Evolutionary conservation across 1,139 yeast genomes (phyloP), one percentile per base, ranked within the genome.

Genomic region (Spathaspora sp.): DNA sequence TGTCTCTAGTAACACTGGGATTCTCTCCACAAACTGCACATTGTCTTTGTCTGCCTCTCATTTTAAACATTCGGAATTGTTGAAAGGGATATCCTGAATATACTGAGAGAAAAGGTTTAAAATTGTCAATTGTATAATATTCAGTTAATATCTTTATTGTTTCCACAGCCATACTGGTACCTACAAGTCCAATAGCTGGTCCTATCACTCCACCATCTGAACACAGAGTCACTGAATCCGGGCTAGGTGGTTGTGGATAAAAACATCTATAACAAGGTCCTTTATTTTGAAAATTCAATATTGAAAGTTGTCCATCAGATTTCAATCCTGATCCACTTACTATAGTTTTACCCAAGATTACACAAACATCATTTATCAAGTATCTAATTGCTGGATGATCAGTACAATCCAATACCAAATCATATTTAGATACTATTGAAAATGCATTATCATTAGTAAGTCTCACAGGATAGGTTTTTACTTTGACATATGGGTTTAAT

Each of bases 221-320:
- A 58, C 99, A 95, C 0, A 96, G 80, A 0, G 91, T 79, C 0
- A 91, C 90, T 1, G 89, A 75, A 46, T 81, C 83, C 1, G 96
- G 87, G 0, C 95, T 84, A 0, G 99, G 97, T 0, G 99, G 97
- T 10, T 70, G 71, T 0, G 99, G 98, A 56, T 88, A 89, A 63
- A 91, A 82, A 60, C 99, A 95, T 51, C 99, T 72, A 60, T 95
- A 95, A 62, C 99, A 95, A 0, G 99, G 99, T 0, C 97, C 97
- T 3, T 54, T 51, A 33, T 74, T 70, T n/a, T 69, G 60, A 58
- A 74, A 89, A 62, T 91, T 89, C 49, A 89, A 70, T 1, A 93
- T 78, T 0, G 90, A 74, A 33, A 95, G 65, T 60, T 95, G 99
- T 4, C 99, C 99, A 53, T 93, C 98, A 0, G 96, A 78, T 56